phyloP scores from a whole-genome alignment of 805 yeast species.

The Wickerhamiella azymoides region DNA sequence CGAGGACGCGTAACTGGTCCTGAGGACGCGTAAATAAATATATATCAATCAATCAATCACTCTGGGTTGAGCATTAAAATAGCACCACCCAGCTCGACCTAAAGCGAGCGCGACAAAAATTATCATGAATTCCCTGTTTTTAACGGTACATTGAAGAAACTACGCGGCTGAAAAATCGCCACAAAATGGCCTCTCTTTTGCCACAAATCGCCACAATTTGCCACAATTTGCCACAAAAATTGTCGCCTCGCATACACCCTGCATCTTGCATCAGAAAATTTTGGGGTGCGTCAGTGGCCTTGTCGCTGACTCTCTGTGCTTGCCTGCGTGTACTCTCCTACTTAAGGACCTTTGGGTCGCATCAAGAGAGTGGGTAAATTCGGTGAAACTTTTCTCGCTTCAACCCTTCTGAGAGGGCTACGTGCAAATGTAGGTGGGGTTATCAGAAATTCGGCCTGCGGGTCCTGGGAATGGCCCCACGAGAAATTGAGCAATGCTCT shows the following conservation, averaged over 20 bases:
- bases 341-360: neutral
- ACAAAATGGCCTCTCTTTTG: no score
- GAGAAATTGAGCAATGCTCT: conserved; percentile 20
- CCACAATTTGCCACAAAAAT: conserved; percentile 1
- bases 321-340: conserved; percentile 22
- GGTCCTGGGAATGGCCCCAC: conserved; percentile 22
- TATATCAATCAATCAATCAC: no score
- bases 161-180: no score
- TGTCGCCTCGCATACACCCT: neutral
- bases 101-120: no score
- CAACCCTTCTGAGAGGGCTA: conserved; percentile 20
- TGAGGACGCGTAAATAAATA: no score
- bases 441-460: conserved; percentile 21
- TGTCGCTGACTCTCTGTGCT: conserved; percentile 15
- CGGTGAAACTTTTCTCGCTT: conserved; percentile 20
- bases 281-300: conserved; percentile 8
- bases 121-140: no score
- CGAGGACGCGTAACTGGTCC: no score
- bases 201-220: neutral
- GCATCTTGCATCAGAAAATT: neutral
- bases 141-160: no score
- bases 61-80: no score
- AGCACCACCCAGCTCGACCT: no score
- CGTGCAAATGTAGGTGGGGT: conserved; percentile 23
- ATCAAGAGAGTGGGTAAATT: conserved; percentile 23